Conservation (phyloP, 129 eudicot species). For the Centrapalus pauciflorus region DNA sequence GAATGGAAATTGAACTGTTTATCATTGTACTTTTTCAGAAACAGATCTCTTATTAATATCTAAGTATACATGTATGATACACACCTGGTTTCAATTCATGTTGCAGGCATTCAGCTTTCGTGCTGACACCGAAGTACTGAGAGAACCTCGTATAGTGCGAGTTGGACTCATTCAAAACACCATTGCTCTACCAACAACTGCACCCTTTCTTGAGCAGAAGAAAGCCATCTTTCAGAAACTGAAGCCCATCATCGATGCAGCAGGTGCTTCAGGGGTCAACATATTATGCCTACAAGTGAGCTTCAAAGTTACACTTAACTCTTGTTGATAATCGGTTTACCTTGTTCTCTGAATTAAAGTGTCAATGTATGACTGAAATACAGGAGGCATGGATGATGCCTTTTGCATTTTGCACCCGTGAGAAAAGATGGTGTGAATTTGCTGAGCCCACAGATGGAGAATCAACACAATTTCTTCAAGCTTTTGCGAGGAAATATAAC, state of each 20-base stretch:
- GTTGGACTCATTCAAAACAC: slow-evolving; percentile 93
- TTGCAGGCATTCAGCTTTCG: slow-evolving; percentile 68
- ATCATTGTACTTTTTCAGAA: neutral
- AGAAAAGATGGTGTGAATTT: slow-evolving; percentile 98
- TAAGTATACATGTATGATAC: neutral
- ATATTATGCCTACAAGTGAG: slow-evolving; percentile 88
- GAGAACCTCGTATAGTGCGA: slow-evolving; percentile 86
- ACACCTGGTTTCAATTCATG: neutral
- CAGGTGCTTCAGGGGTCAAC: slow-evolving; percentile 93
- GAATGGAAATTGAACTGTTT: neutral
- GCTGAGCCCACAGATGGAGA: slow-evolving; percentile 94
- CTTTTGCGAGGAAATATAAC: slow-evolving; percentile 74
- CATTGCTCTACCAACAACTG: slow-evolving; percentile 72
- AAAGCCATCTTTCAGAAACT: slow-evolving; percentile 73
- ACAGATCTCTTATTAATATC: neutral
- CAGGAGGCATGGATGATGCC: slow-evolving; percentile 99
- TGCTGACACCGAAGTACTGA: slow-evolving; percentile 72
- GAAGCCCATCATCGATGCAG: slow-evolving; percentile 87
- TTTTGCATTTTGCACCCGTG: slow-evolving; percentile 97
- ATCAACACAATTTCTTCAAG: slow-evolving; percentile 82
- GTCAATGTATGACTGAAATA: slow-evolving; percentile 5
- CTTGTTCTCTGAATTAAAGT: neutral
- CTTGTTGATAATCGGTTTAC: neutral
- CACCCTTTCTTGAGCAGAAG: slow-evolving; percentile 65
- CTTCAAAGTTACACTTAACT: neutral